Base-by-base conservation (phyloP, 345 rosid species). In the Salix koriyanagi region DNA sequence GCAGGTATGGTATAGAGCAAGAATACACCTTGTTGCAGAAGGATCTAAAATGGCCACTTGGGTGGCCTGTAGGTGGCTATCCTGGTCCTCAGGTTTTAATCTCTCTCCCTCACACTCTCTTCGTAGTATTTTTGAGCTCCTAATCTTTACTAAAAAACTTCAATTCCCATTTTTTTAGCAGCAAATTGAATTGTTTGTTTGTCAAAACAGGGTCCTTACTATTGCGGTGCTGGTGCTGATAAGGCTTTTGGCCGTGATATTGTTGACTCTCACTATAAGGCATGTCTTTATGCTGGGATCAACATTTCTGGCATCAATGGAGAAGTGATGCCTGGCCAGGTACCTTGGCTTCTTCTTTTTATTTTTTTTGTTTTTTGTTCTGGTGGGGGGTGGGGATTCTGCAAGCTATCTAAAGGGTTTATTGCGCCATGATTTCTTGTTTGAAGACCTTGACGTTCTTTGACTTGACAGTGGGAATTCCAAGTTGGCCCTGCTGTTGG, bases 21-120 rank as follows among this genome's bases (percentile, higher is more conserved):
- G 98, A 95, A 78, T 95, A 95, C 84, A 95, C 99, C 77, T 80
- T 95, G 88, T 79, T 95, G 89, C 96, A 93, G 76, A 93, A 91
- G 70, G 90, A 91, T 69, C 84, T 90, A 34, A 86, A 87, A 18
- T 95, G 99, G 99, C 99, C 97, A 19, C 60, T 95, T 48, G 97
- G 99, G 13, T 95, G 97, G 99, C 97, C 97, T 2, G 60, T 88
- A 36, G 97, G 92, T 75, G 99, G 99, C 67, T 95, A 32, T 79
- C 99, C 99, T 7, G 99, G 99, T 10, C 93, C 97, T 81, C 69
- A 66, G 69, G 69, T 66, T 19, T 36, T 4, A 4, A 16, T 16
- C 23, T 25, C 30, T 26, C 14, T 3, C 28, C 2, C 15, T 3
- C 26, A 5, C 39, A 3, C 13, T 30, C 19, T 66, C 3, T 13